phyloP scores from a whole-genome alignment of 2,329 filamentous ascomycete species.

The Verticillium alfalfae region DNA sequence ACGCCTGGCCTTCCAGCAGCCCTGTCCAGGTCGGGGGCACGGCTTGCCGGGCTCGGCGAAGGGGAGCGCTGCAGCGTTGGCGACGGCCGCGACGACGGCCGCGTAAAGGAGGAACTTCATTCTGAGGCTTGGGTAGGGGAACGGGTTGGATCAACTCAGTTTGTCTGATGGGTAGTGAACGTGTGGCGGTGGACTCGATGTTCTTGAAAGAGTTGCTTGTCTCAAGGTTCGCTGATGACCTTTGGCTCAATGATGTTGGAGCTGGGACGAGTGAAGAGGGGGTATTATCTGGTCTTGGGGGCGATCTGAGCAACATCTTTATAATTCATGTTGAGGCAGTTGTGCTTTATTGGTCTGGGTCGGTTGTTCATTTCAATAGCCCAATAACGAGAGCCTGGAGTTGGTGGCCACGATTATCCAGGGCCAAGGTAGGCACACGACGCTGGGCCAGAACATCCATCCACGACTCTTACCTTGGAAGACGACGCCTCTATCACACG shows the following conservation, averaged over 20 bases:
- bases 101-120: slow-evolving; percentile 23
- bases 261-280: not conserved
- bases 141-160: too few species aligned
- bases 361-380: not conserved
- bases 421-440: not conserved
- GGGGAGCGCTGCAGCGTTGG: slow-evolving; percentile 20
- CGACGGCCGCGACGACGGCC: slow-evolving; percentile 14
- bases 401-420: not conserved
- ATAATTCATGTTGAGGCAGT: not conserved
- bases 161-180: not conserved
- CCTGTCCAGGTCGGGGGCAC: slow-evolving; percentile 28
- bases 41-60: slow-evolving; percentile 7
- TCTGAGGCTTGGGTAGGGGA: slow-evolving; percentile 3
- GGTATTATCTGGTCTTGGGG: not conserved
- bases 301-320: not conserved
- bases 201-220: not conserved
- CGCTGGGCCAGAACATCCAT: not conserved
- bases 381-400: not conserved
- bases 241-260: not conserved
- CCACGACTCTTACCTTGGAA: not conserved
- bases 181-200: not conserved
- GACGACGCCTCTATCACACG: not conserved
- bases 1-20: slow-evolving; percentile 33
- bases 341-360: slow-evolving; percentile 3
- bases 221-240: not conserved